Conservation (phyloP, 2,329 filamentous ascomycete species). For the Penicillium italicum region DNA sequence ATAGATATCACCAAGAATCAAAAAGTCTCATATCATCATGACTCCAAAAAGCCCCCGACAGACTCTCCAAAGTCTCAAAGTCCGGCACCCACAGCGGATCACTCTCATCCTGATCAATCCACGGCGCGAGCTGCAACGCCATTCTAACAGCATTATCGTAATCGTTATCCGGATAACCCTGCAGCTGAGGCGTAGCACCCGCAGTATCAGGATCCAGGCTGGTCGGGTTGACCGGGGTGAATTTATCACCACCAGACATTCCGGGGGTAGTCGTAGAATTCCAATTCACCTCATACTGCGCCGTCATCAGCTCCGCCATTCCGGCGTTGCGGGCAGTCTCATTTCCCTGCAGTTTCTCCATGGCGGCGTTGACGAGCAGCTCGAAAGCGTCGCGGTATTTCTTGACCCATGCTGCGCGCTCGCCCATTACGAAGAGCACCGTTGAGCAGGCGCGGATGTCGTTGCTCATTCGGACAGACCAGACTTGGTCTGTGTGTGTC, state of each 20-base stretch:
- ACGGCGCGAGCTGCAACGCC: constrained; percentile 39
- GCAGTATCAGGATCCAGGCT: constrained; percentile 13
- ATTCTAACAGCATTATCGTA: constrained; percentile 36
- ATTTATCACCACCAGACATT: constrained; percentile 17
- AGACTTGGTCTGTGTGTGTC: constrained; percentile 46
- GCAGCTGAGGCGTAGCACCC: neutral
- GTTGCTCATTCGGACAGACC: constrained; percentile 50
- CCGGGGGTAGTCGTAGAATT: constrained; percentile 11
- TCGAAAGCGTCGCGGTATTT: constrained; percentile 50
- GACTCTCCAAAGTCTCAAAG: constrained; percentile 35
- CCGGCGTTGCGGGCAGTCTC: constrained; percentile 34
- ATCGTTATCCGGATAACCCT: constrained; percentile 22
- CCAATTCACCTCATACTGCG: constrained; percentile 27
- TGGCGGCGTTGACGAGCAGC: constrained; percentile 46
- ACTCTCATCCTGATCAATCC: constrained; percentile 38
- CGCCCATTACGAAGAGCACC: constrained; percentile 51
- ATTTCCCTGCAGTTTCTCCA: constrained; percentile 45
- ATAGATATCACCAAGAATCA: constrained; percentile 24
- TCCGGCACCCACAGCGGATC: constrained; percentile 41
- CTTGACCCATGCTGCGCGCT: constrained; percentile 48
- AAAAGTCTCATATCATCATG: constrained; percentile 28
- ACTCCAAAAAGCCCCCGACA: constrained; percentile 32
- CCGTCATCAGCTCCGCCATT: constrained; percentile 42
- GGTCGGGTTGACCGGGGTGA: constrained; percentile 8
- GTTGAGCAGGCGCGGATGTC: constrained; percentile 50